Evolutionary conservation across 768 basidiomycete species (phyloP).

Genomic region (Scleroderma citrinum): DNA sequence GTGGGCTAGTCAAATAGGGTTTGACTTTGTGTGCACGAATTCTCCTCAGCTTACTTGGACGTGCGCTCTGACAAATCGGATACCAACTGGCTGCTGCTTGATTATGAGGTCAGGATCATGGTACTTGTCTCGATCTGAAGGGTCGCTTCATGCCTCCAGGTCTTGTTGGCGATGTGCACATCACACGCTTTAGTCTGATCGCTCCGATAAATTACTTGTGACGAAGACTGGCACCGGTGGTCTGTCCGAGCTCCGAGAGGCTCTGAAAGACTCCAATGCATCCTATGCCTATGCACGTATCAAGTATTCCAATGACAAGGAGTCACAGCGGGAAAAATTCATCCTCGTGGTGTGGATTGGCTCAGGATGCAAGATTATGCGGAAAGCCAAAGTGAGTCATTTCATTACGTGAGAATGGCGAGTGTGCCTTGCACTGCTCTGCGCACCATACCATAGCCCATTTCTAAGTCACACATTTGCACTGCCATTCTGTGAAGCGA

Average conservation of each 20-base stretch:
- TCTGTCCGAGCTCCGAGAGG: slow-evolving; percentile 67
- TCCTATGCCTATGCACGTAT: slow-evolving; percentile 84
- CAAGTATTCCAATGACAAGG: slow-evolving; percentile 80
- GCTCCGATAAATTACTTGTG: slow-evolving; percentile 75
- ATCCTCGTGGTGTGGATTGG: slow-evolving; percentile 84
- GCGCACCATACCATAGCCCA: slow-evolving; percentile 2
- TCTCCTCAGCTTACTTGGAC: slow-evolving; percentile 76
- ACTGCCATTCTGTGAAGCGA: slow-evolving; percentile 19
- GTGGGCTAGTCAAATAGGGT: slow-evolving; percentile 3
- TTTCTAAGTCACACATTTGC: slow-evolving; percentile 19
- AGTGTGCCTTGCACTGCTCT: slow-evolving; percentile 12
- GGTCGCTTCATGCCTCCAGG: slow-evolving; percentile 13
- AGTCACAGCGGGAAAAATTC: slow-evolving; percentile 86
- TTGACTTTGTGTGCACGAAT: too few relatives aligned
- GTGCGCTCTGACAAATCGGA: slow-evolving; percentile 82
- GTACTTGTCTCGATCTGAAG: not conserved
- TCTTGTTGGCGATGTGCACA: slow-evolving; percentile 1
- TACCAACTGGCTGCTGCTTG: slow-evolving; percentile 85
- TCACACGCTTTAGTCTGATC: slow-evolving; percentile 48
- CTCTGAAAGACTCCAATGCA: slow-evolving; percentile 67
- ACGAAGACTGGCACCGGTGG: slow-evolving; percentile 78
- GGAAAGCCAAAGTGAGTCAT: slow-evolving; percentile 74
- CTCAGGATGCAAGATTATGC: slow-evolving; percentile 78
- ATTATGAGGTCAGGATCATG: slow-evolving; percentile 63
- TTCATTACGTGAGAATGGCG: slow-evolving; percentile 13